These are phyloP conservation scores for Liquidambar formosana DNA, from an alignment of 164 flowering plant genomes.

Conservation along the genomic window DNA sequence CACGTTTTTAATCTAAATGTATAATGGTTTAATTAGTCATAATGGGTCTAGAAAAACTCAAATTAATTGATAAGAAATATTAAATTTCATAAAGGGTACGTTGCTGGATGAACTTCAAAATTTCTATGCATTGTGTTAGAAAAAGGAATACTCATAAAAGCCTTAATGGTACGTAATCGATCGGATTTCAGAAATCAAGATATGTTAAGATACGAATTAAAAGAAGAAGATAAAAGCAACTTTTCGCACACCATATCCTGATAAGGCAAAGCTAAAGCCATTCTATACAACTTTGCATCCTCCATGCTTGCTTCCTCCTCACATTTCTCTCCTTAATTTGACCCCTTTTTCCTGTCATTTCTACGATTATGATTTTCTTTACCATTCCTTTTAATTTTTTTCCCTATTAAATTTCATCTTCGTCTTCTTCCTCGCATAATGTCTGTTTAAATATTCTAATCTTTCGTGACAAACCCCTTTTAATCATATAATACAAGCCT, in stretches of 20 bases:
- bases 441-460: no score
- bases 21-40: no score
- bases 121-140: no score
- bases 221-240: background rate
- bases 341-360: background rate
- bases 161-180: no score
- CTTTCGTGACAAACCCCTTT: background rate
- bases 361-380: background rate
- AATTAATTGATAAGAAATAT: no score
- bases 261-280: slow-evolving; percentile 16
- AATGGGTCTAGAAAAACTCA: no score
- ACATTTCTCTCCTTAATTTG: background rate
- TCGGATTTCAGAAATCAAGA: background rate
- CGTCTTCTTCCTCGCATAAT: no score
- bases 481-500: background rate
- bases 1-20: no score
- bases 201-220: background rate
- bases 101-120: no score
- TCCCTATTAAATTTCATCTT: background rate
- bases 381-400: background rate
- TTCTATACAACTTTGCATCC: background rate
- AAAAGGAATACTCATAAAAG: no score
- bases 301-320: slow-evolving; percentile 12
- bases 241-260: slow-evolving; percentile 18
- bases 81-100: no score